A percentile compares a stretch with the other conserved stretches of the same genome.
phyloP scores from a whole-genome alignment of 176 grass and related monocot genomes.

The Musa acuminata region DNA sequence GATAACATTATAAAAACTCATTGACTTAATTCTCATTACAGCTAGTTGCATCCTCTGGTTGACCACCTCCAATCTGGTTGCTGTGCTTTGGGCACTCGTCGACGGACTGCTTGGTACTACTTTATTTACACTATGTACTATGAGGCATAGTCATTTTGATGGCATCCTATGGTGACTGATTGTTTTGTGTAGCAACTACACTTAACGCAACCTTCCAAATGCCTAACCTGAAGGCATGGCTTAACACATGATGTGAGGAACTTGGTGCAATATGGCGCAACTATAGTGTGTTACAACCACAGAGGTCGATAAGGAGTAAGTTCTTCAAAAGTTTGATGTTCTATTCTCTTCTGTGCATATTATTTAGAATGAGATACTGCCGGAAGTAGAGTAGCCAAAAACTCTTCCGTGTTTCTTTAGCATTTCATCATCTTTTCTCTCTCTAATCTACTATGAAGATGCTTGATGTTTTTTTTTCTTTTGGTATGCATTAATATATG shows the following conservation, averaged over 20 bases:
- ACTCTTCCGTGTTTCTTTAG: background rate
- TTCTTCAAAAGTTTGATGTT: background rate
- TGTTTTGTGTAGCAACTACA: constrained; percentile 45
- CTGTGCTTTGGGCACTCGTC: constrained; percentile 78
- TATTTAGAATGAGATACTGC: background rate
- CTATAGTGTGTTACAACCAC: constrained; percentile 61
- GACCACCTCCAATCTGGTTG: constrained; percentile 72
- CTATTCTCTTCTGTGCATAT: background rate
- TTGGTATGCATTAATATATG: too few relatives aligned
- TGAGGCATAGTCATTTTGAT: background rate
- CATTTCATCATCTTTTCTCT: too few relatives aligned
- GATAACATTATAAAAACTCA: too few relatives aligned
- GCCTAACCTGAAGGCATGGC: constrained; percentile 91
- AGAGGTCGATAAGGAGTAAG: background rate
- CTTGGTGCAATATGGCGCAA: constrained; percentile 84
- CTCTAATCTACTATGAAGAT: too few relatives aligned
- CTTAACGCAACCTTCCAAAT: constrained; percentile 93
- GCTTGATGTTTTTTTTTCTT: too few relatives aligned
- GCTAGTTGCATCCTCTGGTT: constrained; percentile 96
- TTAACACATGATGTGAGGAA: constrained; percentile 98
- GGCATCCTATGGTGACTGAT: constrained; percentile 9
- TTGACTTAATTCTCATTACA: constrained; percentile 16
- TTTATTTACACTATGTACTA: background rate
- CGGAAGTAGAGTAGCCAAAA: background rate
- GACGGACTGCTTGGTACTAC: constrained; percentile 68